These are phyloP conservation scores for Salvia miltiorrhiza DNA, from an alignment of 257 asterid genomes.

Conservation along the genomic window DNA sequence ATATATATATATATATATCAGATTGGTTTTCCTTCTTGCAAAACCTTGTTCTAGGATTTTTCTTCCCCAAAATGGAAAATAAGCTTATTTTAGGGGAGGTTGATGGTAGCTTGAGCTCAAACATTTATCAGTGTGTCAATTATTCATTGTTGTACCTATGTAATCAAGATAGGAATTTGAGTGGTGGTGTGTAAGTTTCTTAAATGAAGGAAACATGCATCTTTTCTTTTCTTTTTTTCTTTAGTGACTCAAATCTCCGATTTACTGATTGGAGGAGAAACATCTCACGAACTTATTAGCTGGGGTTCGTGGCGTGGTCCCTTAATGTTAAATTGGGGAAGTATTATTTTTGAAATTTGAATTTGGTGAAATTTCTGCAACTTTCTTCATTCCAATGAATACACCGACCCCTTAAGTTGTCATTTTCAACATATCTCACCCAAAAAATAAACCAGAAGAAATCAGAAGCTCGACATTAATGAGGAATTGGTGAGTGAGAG, in stretches of 20 bases:
- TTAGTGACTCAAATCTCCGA: too few relatives aligned
- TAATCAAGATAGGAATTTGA: constrained; percentile 19
- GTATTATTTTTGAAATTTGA: neutral
- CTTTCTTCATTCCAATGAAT: neutral
- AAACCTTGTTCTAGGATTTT: constrained; percentile 31
- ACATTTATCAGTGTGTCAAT: constrained; percentile 24
- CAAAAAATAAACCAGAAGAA: neutral
- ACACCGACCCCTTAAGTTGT: neutral
- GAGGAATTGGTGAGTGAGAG: too few relatives aligned
- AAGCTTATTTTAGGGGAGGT: constrained; percentile 24
- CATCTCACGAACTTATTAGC: too few relatives aligned
- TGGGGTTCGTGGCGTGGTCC: too few relatives aligned
- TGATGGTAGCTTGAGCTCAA: constrained; percentile 18
- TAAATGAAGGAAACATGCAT: constrained; percentile 32
- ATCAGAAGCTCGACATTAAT: too few relatives aligned
- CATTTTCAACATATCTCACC: neutral
- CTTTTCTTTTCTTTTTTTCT: constrained; percentile 1
- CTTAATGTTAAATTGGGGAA: too few relatives aligned
- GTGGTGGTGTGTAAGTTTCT: constrained; percentile 27
- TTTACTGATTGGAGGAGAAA: too few relatives aligned
- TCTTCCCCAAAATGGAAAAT: constrained; percentile 12
- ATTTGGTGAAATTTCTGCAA: neutral
- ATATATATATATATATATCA: neutral
- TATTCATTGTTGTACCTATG: constrained; percentile 23
- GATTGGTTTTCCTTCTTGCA: constrained; percentile 47